Conservation (phyloP, 257 asterid genomes). For the Penstemon barbatus region DNA sequence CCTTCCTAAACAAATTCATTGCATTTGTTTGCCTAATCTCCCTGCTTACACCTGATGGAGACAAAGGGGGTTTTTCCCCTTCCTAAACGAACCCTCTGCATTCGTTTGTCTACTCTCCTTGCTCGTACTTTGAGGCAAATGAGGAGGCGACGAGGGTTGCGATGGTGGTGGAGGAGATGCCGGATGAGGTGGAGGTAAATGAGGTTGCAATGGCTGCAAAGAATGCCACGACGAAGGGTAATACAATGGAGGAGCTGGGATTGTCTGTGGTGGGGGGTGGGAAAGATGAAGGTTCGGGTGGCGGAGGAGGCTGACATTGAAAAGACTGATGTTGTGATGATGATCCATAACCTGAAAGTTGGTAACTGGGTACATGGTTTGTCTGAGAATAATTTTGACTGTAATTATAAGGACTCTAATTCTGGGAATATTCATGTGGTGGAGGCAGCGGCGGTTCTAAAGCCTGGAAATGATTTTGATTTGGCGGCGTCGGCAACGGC, state of each 20-base stretch:
- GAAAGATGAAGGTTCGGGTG: conserved; percentile 63
- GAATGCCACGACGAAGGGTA: conserved; percentile 49
- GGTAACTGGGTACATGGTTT: no score
- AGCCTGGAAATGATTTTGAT: conserved; percentile 54
- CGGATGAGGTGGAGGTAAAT: conserved; percentile 43
- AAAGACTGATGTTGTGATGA: no score
- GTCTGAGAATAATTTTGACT: no score
- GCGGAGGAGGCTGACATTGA: no score
- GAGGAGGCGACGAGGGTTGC: conserved; percentile 57
- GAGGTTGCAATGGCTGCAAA: conserved; percentile 53
- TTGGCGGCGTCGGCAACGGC: conserved; percentile 63
- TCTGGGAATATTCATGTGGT: no score
- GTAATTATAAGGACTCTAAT: no score
- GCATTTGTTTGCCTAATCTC: no score
- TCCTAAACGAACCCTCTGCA: no score
- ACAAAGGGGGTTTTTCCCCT: conserved; percentile 66
- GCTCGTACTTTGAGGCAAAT: neutral
- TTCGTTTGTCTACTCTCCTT: no score
- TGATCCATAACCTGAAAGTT: no score
- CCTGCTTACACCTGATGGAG: conserved; percentile 42
- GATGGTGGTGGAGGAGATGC: conserved; percentile 80
- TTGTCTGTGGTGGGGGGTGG: conserved; percentile 55
- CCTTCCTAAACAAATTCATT: no score
- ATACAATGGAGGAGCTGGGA: conserved; percentile 52
- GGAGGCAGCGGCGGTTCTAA: no score